These are phyloP conservation scores for Candida pseudofarinosa DNA, from an alignment of 805 yeast species.

Conservation along the genomic window DNA sequence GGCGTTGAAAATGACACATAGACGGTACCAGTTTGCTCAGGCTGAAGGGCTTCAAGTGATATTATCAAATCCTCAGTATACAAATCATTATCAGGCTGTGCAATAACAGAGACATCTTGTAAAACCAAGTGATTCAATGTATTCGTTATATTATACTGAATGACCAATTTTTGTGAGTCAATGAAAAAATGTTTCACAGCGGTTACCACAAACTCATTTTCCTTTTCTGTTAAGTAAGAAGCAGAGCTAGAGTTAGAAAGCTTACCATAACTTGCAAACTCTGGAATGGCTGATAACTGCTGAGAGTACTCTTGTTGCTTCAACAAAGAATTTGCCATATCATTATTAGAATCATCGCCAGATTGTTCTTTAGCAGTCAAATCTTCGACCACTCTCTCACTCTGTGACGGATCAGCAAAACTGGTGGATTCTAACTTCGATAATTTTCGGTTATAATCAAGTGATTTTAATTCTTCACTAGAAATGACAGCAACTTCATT, in stretches of 20 bases:
- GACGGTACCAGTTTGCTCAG: conserved; percentile 67
- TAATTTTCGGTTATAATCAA: conserved; percentile 54
- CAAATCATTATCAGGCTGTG: conserved; percentile 56
- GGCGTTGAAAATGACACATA: conserved; percentile 75
- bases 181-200: conserved; percentile 78
- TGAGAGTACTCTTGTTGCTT: conserved; percentile 64
- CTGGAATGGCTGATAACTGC: conserved; percentile 67
- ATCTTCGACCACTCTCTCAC: conserved; percentile 1
- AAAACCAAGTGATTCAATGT: conserved; percentile 76
- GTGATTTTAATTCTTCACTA: conserved; percentile 65
- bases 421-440: conserved; percentile 29
- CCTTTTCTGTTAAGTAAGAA: conserved; percentile 77
- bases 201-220: conserved; percentile 86
- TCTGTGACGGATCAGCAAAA: conserved; percentile 14
- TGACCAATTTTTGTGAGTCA: conserved; percentile 60
- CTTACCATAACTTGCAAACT: conserved; percentile 68
- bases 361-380: conserved; percentile 17
- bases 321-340: conserved; percentile 27
- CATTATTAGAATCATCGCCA: conserved; percentile 10
- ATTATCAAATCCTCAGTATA: conserved; percentile 68
- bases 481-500: conserved; percentile 59
- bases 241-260: conserved; percentile 66
- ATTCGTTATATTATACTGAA: conserved; percentile 82
- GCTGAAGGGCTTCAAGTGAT: conserved; percentile 68
- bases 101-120: conserved; percentile 69